Evolutionary conservation across 257 asterid species (phyloP).

Genomic region (Capsicum pubescens): DNA sequence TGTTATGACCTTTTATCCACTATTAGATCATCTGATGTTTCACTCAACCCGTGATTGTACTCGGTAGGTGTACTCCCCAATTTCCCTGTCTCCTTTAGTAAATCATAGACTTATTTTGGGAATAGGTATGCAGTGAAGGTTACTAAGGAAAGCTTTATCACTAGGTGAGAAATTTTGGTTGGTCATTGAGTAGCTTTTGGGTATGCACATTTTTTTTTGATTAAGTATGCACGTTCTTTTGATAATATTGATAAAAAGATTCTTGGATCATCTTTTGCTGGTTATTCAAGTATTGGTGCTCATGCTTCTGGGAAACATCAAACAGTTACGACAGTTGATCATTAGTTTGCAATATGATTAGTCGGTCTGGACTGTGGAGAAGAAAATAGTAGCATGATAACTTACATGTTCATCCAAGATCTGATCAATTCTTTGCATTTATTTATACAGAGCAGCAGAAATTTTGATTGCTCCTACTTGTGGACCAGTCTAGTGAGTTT

Average conservation of each 20-base stretch:
- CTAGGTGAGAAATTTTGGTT: background rate
- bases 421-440: conserved; percentile 10
- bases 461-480: conserved; percentile 10
- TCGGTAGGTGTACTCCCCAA: background rate
- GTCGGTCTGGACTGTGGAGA: conserved; percentile 22
- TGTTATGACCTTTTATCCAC: background rate
- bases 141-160: background rate
- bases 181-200: too few species aligned
- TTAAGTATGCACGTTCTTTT: conserved; percentile 1
- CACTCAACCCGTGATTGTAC: conserved; percentile 6
- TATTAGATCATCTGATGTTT: background rate
- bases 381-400: conserved; percentile 7
- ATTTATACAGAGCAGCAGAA: background rate
- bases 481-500: conserved; percentile 13
- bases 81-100: background rate
- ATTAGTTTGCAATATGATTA: background rate
- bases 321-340: background rate
- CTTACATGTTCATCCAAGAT: conserved; percentile 19
- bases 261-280: conserved; percentile 14
- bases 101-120: background rate
- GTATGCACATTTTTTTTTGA: too few species aligned
- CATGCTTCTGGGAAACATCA: conserved; percentile 17
- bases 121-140: background rate
- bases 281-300: conserved; percentile 22
- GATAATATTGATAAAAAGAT: background rate